phyloP scores from a whole-genome alignment of 75 land plant species.

The Gnetum montanum region DNA sequence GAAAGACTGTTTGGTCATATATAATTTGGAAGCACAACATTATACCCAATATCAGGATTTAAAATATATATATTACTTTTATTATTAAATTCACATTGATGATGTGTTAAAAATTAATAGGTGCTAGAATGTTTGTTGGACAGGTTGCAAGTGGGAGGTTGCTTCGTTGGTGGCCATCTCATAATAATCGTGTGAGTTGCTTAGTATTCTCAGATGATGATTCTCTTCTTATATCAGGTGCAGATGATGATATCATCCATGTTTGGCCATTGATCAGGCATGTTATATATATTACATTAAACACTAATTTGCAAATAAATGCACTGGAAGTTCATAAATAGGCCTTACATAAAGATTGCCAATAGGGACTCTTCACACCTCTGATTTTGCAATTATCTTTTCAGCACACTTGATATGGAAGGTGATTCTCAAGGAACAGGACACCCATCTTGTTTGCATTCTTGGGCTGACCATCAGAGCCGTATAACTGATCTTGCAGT shows the following conservation, averaged over 20 bases:
- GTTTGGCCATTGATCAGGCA: slow-evolving; percentile 66
- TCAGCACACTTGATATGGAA: slow-evolving; percentile 35
- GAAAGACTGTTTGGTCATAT: no score
- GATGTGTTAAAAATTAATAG: no score
- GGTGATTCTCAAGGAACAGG: slow-evolving; percentile 10
- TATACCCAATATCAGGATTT: no score
- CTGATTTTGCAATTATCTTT: background rate
- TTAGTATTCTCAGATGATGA: slow-evolving; percentile 54
- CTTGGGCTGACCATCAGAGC: slow-evolving; percentile 32
- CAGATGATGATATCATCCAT: slow-evolving; percentile 51
- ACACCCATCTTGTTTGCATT: slow-evolving; percentile 21
- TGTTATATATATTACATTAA: no score
- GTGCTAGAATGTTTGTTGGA: no score
- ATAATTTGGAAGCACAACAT: no score
- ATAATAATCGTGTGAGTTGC: slow-evolving; percentile 50
- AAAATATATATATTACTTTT: no score
- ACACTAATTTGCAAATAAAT: background rate
- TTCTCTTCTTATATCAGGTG: slow-evolving; percentile 54
- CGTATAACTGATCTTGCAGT: slow-evolving; percentile 36
- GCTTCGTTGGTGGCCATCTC: slow-evolving; percentile 40
- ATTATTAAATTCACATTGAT: no score
- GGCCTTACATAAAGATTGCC: background rate
- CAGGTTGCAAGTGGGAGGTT: slow-evolving; percentile 51
- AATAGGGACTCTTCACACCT: background rate
- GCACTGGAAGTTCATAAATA: no score